phyloP scores from a whole-genome alignment of 176 grass and related monocot genomes.

The Avena atlantica region DNA sequence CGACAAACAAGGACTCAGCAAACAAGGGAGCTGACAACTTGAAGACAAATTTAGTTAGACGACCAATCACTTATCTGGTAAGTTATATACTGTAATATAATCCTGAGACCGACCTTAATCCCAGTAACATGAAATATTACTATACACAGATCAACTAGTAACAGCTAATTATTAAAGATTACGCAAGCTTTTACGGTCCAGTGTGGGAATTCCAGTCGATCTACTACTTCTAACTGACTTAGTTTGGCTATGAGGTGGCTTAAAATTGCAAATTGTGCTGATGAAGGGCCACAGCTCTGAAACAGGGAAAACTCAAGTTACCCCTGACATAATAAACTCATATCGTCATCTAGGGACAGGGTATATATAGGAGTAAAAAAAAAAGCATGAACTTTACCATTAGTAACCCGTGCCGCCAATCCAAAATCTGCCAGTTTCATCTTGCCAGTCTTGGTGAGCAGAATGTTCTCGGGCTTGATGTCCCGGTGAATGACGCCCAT shows the following conservation, averaged over 20 bases:
- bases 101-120: background rate
- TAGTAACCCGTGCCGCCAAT: slow-evolving; percentile 74
- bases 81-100: background rate
- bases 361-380: background rate
- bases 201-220: background rate
- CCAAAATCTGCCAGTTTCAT: slow-evolving; percentile 95
- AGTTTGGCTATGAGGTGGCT: background rate
- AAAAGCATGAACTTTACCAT: slow-evolving; percentile 54
- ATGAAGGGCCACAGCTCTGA: background rate
- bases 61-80: slow-evolving; percentile 8
- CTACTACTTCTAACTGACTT: background rate
- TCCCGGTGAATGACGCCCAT: slow-evolving; percentile 97
- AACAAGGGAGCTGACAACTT: background rate
- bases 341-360: too few species aligned
- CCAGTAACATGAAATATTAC: background rate
- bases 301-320: background rate
- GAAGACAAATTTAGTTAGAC: slow-evolving; percentile 22
- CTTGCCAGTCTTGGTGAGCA: slow-evolving; percentile 68
- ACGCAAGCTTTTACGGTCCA: background rate
- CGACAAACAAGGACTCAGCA: slow-evolving; percentile 12
- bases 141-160: background rate
- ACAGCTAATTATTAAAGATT: slow-evolving; percentile 2
- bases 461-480: slow-evolving; percentile 92
- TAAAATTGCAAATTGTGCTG: background rate
- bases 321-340: background rate